These are phyloP conservation scores for Tuber borchii DNA, from an alignment of 495 filamentous ascomycete species.

Conservation along the genomic window DNA sequence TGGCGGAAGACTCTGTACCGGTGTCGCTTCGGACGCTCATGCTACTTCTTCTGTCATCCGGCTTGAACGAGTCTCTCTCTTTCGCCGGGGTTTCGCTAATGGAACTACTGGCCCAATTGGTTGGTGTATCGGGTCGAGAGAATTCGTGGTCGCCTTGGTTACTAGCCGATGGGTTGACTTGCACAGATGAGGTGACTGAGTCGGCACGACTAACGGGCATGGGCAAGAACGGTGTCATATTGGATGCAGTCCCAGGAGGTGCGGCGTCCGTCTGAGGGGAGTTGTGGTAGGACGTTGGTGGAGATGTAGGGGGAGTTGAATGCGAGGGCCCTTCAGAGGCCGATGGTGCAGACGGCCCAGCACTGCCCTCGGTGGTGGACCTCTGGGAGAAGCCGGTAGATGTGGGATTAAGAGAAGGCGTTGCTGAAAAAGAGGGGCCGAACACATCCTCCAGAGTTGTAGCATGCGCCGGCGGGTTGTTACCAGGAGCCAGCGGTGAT, in stretches of 20 bases:
- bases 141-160: conserved; percentile 60
- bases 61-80: conserved; percentile 33
- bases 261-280: conserved; percentile 52
- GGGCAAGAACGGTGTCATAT: conserved; percentile 66
- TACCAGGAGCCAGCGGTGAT: conserved; percentile 49
- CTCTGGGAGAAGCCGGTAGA: conserved; percentile 50
- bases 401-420: conserved; percentile 51
- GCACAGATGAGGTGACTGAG: conserved; percentile 68
- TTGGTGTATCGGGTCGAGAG: conserved; percentile 55
- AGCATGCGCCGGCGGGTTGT: conserved; percentile 51
- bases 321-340: conserved; percentile 42
- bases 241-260: conserved; percentile 48
- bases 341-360: conserved; percentile 52
- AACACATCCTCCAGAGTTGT: conserved; percentile 85
- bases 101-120: conserved; percentile 42
- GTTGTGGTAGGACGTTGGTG: conserved; percentile 50
- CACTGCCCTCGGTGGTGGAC: conserved; percentile 49
- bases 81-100: conserved; percentile 29
- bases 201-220: conserved; percentile 57
- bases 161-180: conserved; percentile 66
- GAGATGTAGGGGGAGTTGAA: conserved; percentile 58
- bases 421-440: conserved; percentile 58
- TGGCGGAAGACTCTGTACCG: conserved; percentile 34
- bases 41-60: conserved; percentile 37
- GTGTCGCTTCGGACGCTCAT: conserved; percentile 42